These are phyloP conservation scores for Lepiota subincarnata DNA, from an alignment of 768 basidiomycete species.

Conservation along the genomic window DNA sequence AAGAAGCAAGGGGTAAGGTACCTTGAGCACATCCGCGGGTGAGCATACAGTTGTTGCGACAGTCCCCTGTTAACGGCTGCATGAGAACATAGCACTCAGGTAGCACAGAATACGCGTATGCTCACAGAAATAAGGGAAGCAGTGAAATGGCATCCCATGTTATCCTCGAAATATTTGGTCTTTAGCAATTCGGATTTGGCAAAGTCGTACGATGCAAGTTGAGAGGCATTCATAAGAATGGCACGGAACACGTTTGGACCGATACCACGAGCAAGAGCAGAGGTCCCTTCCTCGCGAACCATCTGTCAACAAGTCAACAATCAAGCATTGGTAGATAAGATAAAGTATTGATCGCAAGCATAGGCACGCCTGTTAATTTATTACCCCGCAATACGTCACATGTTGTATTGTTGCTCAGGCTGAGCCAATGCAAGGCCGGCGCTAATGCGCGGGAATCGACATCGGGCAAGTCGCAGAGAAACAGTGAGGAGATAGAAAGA, in stretches of 20 bases:
- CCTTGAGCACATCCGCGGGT: constrained; percentile 83
- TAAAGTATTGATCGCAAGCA: neutral
- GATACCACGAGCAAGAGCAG: constrained; percentile 71
- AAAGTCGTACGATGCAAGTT: constrained; percentile 92
- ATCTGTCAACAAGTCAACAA: constrained; percentile 43
- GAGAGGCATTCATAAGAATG: constrained; percentile 87
- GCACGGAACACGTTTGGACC: constrained; percentile 86
- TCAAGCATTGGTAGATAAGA: constrained; percentile 3
- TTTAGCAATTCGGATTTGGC: constrained; percentile 83
- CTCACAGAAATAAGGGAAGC: constrained; percentile 83
- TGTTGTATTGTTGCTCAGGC: constrained; percentile 5
- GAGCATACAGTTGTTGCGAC: constrained; percentile 89
- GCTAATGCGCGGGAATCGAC: neutral
- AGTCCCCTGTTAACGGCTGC: constrained; percentile 51
- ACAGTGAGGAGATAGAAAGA: neutral
- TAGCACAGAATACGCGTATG: constrained; percentile 9
- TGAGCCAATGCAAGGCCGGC: neutral
- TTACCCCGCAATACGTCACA: constrained; percentile 15
- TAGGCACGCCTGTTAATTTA: neutral
- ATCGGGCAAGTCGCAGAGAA: neutral
- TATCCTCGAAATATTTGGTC: constrained; percentile 71
- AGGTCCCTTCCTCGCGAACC: constrained; percentile 81
- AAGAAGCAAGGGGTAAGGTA: constrained; percentile 14
- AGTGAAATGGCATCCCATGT: constrained; percentile 78
- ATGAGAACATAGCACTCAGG: neutral